Evolutionary conservation across 768 basidiomycete genomes (phyloP).

Genomic region (Hemileccinum rubropunctum): DNA sequence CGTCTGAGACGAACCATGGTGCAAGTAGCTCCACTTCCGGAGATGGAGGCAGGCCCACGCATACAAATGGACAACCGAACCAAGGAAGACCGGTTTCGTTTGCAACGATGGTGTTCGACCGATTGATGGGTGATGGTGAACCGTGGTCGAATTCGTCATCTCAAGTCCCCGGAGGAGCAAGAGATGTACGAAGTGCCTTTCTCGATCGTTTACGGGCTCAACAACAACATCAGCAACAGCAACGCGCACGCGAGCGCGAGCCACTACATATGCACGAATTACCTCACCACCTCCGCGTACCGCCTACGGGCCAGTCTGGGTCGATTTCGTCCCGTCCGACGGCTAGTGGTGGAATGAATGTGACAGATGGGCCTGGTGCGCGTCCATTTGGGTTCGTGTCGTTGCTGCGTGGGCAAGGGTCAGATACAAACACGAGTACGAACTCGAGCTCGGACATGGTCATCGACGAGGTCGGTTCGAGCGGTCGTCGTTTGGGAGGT

Average conservation of each 20-base stretch:
- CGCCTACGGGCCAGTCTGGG: slow-evolving; percentile 10
- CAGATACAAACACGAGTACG: slow-evolving; percentile 15
- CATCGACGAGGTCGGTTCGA: slow-evolving; percentile 9
- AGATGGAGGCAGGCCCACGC: slow-evolving; percentile 5
- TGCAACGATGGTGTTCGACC: slow-evolving; percentile 19
- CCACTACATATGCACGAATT: neutral
- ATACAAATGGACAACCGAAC: slow-evolving; percentile 5
- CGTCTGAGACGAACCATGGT: slow-evolving; percentile 12
- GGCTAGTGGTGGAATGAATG: neutral
- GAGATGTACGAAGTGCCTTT: slow-evolving; percentile 6
- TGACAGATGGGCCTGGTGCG: slow-evolving; percentile 8
- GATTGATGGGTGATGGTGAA: slow-evolving; percentile 17
- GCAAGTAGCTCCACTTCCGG: neutral
- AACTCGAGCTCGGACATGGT: slow-evolving; percentile 10
- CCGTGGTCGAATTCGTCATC: slow-evolving; percentile 4
- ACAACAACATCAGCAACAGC: slow-evolving; percentile 10
- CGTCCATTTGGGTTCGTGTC: slow-evolving; percentile 17
- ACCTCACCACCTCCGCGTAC: slow-evolving; percentile 7
- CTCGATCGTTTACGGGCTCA: slow-evolving; percentile 16
- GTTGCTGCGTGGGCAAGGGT: slow-evolving; percentile 15
- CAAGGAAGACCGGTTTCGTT: slow-evolving; percentile 17
- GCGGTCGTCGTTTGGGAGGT: neutral
- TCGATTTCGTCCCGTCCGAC: slow-evolving; percentile 3
- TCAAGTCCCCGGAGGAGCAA: neutral
- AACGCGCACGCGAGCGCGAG: slow-evolving; percentile 4